Conservation (phyloP, 2,329 filamentous ascomycete genomes). For the Neocatenulostroma microsporum region DNA sequence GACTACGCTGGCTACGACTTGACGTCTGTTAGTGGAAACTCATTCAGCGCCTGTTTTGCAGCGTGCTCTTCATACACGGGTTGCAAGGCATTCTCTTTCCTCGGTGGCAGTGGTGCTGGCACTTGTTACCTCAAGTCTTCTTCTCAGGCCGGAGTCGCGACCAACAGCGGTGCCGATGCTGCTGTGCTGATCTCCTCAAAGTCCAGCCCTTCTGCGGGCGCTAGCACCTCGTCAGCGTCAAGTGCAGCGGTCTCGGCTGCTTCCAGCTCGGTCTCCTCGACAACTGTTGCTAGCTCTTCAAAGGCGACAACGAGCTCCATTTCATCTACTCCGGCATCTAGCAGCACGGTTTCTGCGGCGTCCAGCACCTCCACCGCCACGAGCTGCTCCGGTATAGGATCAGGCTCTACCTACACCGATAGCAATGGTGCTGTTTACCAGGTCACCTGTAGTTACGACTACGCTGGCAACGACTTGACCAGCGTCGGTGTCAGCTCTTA, state of each 20-base stretch:
- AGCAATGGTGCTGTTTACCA: slow-evolving; percentile 1
- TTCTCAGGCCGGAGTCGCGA: neutral
- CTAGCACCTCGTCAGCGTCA: neutral
- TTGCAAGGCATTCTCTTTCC: slow-evolving; percentile 16
- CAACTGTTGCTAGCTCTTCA: too few relatives aligned
- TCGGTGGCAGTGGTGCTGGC: slow-evolving; percentile 11
- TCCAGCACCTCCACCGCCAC: neutral
- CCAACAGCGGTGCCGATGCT: neutral
- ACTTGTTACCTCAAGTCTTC: slow-evolving; percentile 14
- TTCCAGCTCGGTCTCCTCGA: too few relatives aligned
- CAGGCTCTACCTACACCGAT: slow-evolving; percentile 3
- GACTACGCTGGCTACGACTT: slow-evolving; percentile 6
- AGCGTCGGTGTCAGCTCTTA: slow-evolving; percentile 2
- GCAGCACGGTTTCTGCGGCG: too few relatives aligned
- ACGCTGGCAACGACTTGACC: slow-evolving; percentile 5
- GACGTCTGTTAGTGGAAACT: neutral
- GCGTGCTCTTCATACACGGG: slow-evolving; percentile 10
- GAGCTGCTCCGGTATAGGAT: slow-evolving; percentile 6
- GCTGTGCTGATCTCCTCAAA: slow-evolving; percentile 2
- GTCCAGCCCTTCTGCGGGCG: neutral
- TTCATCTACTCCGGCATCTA: too few relatives aligned
- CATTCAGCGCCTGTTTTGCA: slow-evolving; percentile 10
- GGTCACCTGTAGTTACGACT: slow-evolving; percentile 3
- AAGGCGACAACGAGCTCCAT: too few relatives aligned
- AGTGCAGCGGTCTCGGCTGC: too few relatives aligned